Percentiles rank a stretch among this genome's conserved stretches.
These are phyloP conservation scores for Geum urbanum DNA, from an alignment of 306 rosid species.

Conservation along the genomic window DNA sequence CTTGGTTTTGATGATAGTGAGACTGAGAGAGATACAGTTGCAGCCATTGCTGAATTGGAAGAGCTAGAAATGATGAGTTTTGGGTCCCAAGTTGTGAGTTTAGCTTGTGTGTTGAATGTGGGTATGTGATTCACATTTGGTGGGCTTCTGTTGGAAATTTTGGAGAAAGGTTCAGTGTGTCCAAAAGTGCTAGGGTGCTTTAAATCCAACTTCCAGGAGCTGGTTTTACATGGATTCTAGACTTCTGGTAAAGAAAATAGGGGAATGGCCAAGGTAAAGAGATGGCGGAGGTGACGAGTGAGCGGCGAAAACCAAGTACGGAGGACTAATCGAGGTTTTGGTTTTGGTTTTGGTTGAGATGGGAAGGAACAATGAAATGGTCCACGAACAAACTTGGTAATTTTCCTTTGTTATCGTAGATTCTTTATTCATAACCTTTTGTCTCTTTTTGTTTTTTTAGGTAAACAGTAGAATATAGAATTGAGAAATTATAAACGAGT, in stretches of 20 bases:
- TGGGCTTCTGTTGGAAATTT: neutral
- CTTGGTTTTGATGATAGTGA: slow-evolving; percentile 38
- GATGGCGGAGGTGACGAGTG: neutral
- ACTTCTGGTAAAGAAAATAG: no score
- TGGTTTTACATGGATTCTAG: neutral
- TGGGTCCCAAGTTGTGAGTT: neutral
- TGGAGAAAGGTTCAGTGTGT: neutral
- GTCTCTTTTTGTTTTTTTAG: no score
- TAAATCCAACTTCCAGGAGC: neutral
- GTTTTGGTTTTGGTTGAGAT: slow-evolving; percentile 23
- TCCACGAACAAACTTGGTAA: neutral
- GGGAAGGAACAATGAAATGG: neutral
- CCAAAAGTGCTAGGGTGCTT: neutral
- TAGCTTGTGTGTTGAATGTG: neutral
- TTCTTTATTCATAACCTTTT: neutral
- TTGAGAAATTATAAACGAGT: no score
- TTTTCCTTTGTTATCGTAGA: neutral
- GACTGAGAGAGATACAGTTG: slow-evolving; percentile 25
- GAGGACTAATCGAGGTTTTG: slow-evolving; percentile 34
- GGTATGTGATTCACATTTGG: neutral
- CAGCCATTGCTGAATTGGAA: slow-evolving; percentile 42
- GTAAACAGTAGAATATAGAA: no score
- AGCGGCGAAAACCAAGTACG: slow-evolving; percentile 19
- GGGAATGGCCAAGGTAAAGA: slow-evolving; percentile 4
- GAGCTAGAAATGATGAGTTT: neutral